phyloP scores from a whole-genome alignment of 352 stramenopile species.

The Globisporangium alternatum region DNA sequence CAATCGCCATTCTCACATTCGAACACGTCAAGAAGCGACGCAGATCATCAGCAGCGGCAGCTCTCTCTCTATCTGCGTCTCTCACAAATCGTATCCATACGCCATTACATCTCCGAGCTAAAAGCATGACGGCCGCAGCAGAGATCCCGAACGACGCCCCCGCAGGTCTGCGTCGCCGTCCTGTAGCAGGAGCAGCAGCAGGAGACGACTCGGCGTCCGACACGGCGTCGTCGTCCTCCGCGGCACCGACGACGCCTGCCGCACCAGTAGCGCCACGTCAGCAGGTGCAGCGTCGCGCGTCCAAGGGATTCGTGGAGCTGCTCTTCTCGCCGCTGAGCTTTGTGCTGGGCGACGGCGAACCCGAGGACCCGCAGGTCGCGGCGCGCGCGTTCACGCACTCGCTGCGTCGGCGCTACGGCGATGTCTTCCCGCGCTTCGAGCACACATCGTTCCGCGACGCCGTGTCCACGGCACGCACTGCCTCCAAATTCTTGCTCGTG shows the following conservation, averaged over 20 bases:
- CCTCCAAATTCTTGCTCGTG: constrained; percentile 83
- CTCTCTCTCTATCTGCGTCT: neutral
- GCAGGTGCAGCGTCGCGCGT: neutral
- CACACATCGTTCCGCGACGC: constrained; percentile 81
- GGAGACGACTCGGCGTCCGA: constrained; percentile 13
- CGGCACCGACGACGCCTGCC: neutral
- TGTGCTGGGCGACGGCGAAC: constrained; percentile 65
- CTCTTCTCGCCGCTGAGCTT: constrained; percentile 74
- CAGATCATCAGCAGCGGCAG: neutral
- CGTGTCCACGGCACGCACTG: constrained; percentile 68
- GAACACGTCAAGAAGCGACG: neutral
- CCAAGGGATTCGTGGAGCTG: constrained; percentile 72
- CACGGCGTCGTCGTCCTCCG: constrained; percentile 17
- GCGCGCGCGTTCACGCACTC: constrained; percentile 56
- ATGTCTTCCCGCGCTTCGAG: constrained; percentile 68
- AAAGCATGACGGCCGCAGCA: constrained; percentile 15
- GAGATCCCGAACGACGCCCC: constrained; percentile 11
- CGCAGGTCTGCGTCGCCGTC: constrained; percentile 28
- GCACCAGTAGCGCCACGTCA: neutral
- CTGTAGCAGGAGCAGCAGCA: constrained; percentile 16
- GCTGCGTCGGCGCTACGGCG: constrained; percentile 55
- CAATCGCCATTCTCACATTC: constrained; percentile 4
- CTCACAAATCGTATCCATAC: too few species aligned
- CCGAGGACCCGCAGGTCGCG: constrained; percentile 56
- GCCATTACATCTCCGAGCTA: neutral